These are phyloP conservation scores for Choricystis sp. DNA, from an alignment of 139 green algal genomes.

Conservation along the genomic window DNA sequence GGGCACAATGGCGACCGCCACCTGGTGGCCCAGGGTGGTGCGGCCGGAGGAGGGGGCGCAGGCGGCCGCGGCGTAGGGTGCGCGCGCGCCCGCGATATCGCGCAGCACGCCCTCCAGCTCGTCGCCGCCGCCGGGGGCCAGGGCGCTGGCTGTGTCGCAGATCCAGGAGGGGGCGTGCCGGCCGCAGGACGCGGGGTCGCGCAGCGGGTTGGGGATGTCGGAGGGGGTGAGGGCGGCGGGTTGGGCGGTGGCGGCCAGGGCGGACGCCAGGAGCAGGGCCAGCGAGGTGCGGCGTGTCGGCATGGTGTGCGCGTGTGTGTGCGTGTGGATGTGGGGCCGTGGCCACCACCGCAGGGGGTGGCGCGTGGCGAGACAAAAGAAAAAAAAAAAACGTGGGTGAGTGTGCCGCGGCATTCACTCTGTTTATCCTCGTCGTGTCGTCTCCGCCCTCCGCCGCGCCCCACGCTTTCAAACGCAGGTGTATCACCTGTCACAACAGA, in stretches of 20 bases:
- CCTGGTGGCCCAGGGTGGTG: neutral
- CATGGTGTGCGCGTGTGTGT: too few species aligned
- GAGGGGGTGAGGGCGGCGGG: neutral
- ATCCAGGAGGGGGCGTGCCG: constrained; percentile 11
- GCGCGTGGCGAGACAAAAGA: too few species aligned
- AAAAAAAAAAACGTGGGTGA: too few species aligned
- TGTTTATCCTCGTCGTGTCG: too few species aligned
- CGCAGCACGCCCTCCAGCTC: neutral
- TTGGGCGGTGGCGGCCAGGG: neutral
- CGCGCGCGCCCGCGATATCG: neutral
- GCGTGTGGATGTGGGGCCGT: too few species aligned
- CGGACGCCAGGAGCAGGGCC: too few species aligned
- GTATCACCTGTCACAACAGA: too few species aligned
- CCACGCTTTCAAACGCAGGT: too few species aligned
- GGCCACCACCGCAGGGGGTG: too few species aligned
- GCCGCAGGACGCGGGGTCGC: neutral
- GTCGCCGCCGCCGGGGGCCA: neutral
- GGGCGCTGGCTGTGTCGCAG: constrained; percentile 19
- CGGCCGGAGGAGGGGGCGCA: neutral
- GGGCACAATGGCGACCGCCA: neutral
- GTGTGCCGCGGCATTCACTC: too few species aligned
- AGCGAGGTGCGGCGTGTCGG: too few species aligned
- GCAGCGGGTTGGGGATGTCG: neutral
- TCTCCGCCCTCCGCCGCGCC: too few species aligned
- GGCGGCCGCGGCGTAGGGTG: neutral